Evolutionary conservation across 1,284 basidiomycete genomes (phyloP), one percentile per base, ranked within the genome.

Genomic region (Phylloboletellus chloephorus): DNA sequence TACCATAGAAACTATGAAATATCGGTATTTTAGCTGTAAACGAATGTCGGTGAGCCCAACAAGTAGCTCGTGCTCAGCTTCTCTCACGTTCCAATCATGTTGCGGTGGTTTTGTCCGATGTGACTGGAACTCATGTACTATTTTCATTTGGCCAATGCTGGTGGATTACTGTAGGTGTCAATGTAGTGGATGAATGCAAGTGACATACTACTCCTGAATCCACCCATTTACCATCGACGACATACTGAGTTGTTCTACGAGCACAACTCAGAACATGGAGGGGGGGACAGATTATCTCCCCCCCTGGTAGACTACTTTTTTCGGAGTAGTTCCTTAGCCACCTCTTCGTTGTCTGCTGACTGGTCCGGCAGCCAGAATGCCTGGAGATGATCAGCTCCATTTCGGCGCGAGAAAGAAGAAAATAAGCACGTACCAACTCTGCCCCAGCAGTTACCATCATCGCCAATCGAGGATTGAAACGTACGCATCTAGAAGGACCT

Each of bases 401-500:
- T n/a, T 16, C 31, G 8, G 13, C 10, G 6, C 12, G 13, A 10
- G 17, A 25, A n/a, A 12, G 21, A 22, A 22, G 12, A 34, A 11
- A 32, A 36, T 29, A 33, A 39, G 37, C 19, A 72, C 86, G 51
- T 54, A 93, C 91, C 66, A 95, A 60, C 58, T 94, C 89, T 43
- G 79, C 73, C 4, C 91, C 92, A 9, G 87, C 93, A 1, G 81
- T 81, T 37, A 79, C 85, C 71, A 96, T 72, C 88, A 96, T 93
- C n/a, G 82, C 82, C 46, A 79, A 73, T 41, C 88, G 76, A 6
- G 92, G 90, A 57, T 94, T 96, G 62, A 93, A 94, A 51, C 73
- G 77, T 3, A 95, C 87, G 48, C 88, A 89, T 56, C 93, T 70
- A 21, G 82, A 77, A 17, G 88, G 85, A n/a, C 80, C 79, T 6